Conservation (phyloP, 805 yeast genomes). For the Candida coleopterorum region DNA sequence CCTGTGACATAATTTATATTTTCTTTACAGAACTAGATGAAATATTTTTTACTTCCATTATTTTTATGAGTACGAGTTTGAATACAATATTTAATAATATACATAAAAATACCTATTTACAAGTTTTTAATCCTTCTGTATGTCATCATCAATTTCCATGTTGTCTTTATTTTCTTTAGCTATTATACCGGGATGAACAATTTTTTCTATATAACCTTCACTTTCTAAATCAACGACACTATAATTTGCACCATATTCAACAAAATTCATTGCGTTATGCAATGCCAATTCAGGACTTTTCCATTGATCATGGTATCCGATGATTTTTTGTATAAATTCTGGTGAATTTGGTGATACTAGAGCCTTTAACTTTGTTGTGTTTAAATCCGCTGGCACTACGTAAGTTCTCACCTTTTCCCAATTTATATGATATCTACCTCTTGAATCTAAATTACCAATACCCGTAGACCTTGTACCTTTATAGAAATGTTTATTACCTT, state of each 20-base stretch:
- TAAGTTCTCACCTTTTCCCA: constrained; percentile 88
- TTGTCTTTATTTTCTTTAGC: constrained; percentile 11
- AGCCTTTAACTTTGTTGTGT: constrained; percentile 52
- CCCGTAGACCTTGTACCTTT: constrained; percentile 97
- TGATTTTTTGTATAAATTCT: constrained; percentile 58
- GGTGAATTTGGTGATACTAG: constrained; percentile 74
- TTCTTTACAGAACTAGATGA: background rate
- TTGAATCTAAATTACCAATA: constrained; percentile 71
- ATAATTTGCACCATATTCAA: constrained; percentile 60
- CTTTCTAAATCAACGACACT: constrained; percentile 33
- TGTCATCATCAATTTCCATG: constrained; percentile 3
- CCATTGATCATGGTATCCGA: constrained; percentile 68
- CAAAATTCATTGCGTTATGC: constrained; percentile 67
- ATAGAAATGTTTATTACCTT: constrained; percentile 90
- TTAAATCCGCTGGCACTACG: constrained; percentile 62
- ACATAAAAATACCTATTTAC: constrained; percentile 5
- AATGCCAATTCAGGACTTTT: constrained; percentile 70
- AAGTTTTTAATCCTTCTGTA: background rate
- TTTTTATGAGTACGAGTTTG: too few species aligned
- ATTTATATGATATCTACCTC: constrained; percentile 72
- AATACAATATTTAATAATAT: too few species aligned
- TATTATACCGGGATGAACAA: constrained; percentile 24
- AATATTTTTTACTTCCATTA: too few species aligned
- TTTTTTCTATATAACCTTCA: constrained; percentile 31
- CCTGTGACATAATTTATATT: constrained; percentile 5